Percentiles rank a stretch among this genome's conserved stretches.
These are phyloP conservation scores for Paramecium octaurelia DNA, from an alignment of 73 alveolate species.

Conservation along the genomic window DNA sequence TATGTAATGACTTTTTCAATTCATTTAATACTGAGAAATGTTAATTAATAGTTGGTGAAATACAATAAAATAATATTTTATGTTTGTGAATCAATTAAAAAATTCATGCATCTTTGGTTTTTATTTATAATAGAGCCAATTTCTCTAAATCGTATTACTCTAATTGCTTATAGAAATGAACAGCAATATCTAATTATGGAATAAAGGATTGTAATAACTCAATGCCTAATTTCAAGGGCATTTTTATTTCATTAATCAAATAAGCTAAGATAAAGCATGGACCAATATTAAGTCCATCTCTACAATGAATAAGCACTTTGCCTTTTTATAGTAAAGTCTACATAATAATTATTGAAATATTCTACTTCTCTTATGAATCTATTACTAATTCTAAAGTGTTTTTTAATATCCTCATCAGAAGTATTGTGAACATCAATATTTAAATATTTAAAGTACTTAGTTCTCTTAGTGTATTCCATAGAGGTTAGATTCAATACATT, in stretches of 20 bases:
- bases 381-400: slow-evolving; percentile 88
- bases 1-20: too few relatives aligned
- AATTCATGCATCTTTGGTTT: slow-evolving; percentile 45
- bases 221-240: slow-evolving; percentile 79
- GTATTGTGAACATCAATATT: slow-evolving; percentile 85
- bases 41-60: background rate
- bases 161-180: slow-evolving; percentile 54
- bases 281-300: slow-evolving; percentile 86
- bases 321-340: slow-evolving; percentile 65
- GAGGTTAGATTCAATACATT: slow-evolving; percentile 84
- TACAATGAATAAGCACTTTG: slow-evolving; percentile 83
- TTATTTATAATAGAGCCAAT: slow-evolving; percentile 45
- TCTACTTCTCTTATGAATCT: slow-evolving; percentile 86
- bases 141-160: slow-evolving; percentile 62
- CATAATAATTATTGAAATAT: background rate
- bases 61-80: background rate
- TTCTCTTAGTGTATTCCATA: slow-evolving; percentile 85
- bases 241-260: slow-evolving; percentile 80
- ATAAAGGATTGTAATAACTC: slow-evolving; percentile 25
- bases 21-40: background rate
- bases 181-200: slow-evolving; percentile 43
- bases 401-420: slow-evolving; percentile 87
- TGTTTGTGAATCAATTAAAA: background rate
- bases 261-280: slow-evolving; percentile 89
- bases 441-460: slow-evolving; percentile 81